Base-by-base conservation (phyloP, 208 protist genomes). In the Crithidia acanthocephali region DNA sequence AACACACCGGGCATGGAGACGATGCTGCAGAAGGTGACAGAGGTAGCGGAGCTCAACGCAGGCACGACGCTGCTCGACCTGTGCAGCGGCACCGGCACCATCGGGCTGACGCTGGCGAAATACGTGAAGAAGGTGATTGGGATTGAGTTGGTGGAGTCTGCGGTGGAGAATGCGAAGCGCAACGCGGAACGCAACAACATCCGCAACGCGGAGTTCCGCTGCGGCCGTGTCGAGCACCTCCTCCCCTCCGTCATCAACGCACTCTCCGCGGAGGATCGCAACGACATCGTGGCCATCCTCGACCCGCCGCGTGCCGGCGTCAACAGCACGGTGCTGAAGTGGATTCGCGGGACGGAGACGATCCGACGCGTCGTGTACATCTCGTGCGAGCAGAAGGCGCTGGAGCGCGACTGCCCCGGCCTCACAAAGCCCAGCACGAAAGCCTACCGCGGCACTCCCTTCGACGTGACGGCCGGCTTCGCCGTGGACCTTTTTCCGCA, bases 401-500 rank as follows among this genome's bases (percentile, higher is more conserved):
- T 99, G 22, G 87, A 90, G 71, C 78, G 85, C 13, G 94, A 99
- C 81, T 94, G 87, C 76, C 87, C 86, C 5, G 61, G 64, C 10
- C 74, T 96, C 44, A 94, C 85, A 16, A 96, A 96, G 73, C 86
- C 85, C 5, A 55, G 78, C 30, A 92, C 89, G 11, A 95, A 90
- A 58, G 87, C 86, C 20, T 94, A 94, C 72, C 72, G 80, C 15
- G 87, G 85, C n/a, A 30, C 48, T 8, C 93, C 95, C 20, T 99
- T 98, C 63, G 76, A 76, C 51, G 87, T 97, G 28, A 85, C 90
- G 3, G 84, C 86, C 47, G 80, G 80, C 27, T 94, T 98, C 45
- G 96, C 91, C 0, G 91, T 98, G 13, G 98, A 99, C 72, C 76
- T 99, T 30, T 99, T 99, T 69, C 98, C 98, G 9, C 97, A 98